A percentile compares a stretch with the other conserved stretches of the same genome.
phyloP scores from a whole-genome alignment of 257 asterid genomes.

The Pogostemon cablin region DNA sequence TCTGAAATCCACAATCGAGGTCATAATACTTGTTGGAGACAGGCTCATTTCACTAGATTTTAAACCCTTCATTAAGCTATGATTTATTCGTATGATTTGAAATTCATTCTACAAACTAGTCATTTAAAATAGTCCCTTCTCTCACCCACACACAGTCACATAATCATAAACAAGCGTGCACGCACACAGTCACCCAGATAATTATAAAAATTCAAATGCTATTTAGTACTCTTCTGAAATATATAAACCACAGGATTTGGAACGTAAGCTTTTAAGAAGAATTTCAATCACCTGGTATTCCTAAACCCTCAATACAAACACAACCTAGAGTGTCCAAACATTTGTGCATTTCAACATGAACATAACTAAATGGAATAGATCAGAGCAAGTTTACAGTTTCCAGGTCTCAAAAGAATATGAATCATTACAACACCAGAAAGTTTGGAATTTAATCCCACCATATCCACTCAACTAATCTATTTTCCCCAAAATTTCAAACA shows the following conservation, averaged over 20 bases:
- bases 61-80: not conserved
- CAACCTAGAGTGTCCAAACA: not conserved
- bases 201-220: no score
- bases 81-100: not conserved
- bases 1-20: not conserved
- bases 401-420: not conserved
- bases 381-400: no score
- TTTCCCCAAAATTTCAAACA: not conserved
- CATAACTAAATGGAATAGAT: no score
- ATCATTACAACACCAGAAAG: not conserved
- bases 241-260: not conserved
- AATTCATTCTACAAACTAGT: not conserved
- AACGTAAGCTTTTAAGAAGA: no score
- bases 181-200: not conserved
- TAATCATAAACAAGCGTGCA: not conserved
- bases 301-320: not conserved
- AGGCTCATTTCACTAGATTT: not conserved
- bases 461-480: not conserved
- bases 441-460: conserved; percentile 2
- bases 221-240: not conserved
- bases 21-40: not conserved
- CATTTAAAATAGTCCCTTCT: not conserved
- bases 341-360: not conserved
- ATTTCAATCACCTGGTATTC: not conserved
- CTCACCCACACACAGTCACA: not conserved